A percentile compares a stretch with the other conserved stretches of the same genome.
These are phyloP conservation scores for Pilatotrama ljubarskyi DNA, from an alignment of 768 basidiomycete species.

Conservation along the genomic window DNA sequence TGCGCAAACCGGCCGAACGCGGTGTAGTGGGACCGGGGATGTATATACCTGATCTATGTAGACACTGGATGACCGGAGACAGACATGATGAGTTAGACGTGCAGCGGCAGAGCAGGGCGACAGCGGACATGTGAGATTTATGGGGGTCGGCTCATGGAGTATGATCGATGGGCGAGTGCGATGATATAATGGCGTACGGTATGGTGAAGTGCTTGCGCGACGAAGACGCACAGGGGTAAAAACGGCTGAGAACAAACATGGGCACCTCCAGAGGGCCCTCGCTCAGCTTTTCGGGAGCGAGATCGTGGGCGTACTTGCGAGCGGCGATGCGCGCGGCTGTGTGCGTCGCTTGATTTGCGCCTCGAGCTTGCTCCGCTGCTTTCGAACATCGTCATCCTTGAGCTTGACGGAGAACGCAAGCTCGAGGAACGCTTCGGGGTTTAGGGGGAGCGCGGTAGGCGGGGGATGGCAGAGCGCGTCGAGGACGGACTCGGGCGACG, in stretches of 20 bases:
- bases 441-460: constrained; percentile 51
- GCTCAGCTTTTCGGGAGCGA: constrained; percentile 17
- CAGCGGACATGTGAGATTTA: background rate
- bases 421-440: constrained; percentile 62
- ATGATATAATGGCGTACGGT: background rate
- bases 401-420: constrained; percentile 64
- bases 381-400: constrained; percentile 78
- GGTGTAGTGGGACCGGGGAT: too few relatives aligned
- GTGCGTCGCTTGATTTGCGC: constrained; percentile 66
- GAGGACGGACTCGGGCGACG: constrained; percentile 48
- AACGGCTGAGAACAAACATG: background rate
- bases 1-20: too few relatives aligned
- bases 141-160: background rate
- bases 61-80: too few relatives aligned
- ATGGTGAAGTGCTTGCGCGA: background rate
- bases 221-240: background rate
- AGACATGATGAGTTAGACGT: too few relatives aligned
- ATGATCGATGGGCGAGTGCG: background rate
- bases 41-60: too few relatives aligned
- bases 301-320: constrained; percentile 12
- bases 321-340: constrained; percentile 35
- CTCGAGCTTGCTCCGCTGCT: constrained; percentile 74
- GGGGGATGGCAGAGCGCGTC: constrained; percentile 53
- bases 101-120: constrained; percentile 7
- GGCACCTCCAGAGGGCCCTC: background rate